phyloP scores from a whole-genome alignment of 2,329 filamentous ascomycete species.

The Fusarium anthophilum region DNA sequence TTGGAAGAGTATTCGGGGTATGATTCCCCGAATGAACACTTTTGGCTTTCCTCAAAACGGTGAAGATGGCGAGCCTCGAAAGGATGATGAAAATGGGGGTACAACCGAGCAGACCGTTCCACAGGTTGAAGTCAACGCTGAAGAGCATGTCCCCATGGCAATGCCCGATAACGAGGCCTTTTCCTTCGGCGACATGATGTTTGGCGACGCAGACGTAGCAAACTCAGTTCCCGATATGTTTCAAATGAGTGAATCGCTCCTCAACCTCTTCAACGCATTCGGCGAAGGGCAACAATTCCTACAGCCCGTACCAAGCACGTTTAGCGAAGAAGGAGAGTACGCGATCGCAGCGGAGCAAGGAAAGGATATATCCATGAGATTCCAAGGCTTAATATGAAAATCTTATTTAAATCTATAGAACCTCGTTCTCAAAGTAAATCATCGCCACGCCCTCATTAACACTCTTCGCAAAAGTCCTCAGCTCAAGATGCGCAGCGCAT shows the following conservation, averaged over 20 bases:
- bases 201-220: constrained; percentile 13
- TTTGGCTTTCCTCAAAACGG: constrained; percentile 38
- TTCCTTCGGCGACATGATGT: constrained; percentile 18
- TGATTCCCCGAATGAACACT: constrained; percentile 46
- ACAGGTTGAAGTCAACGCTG: neutral
- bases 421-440: constrained; percentile 57
- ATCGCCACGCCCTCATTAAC: constrained; percentile 56
- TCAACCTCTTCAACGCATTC: constrained; percentile 49
- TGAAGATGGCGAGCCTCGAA: neutral
- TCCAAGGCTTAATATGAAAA: constrained; percentile 45
- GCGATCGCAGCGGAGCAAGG: constrained; percentile 24
- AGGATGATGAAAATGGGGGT: neutral
- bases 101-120: accelerated
- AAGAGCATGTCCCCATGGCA: neutral
- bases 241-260: constrained; percentile 47
- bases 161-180: neutral
- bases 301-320: constrained; percentile 14
- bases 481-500: constrained; percentile 45
- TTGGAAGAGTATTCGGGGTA: constrained; percentile 49
- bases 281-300: constrained; percentile 43
- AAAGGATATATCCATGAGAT: constrained; percentile 45
- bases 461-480: constrained; percentile 46
- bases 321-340: constrained; percentile 22
- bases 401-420: neutral
- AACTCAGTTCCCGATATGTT: constrained; percentile 46